Evolutionary conservation across 768 basidiomycete genomes (phyloP), one percentile per base, ranked within the genome.

Genomic region (Crassisporium funariophilum): DNA sequence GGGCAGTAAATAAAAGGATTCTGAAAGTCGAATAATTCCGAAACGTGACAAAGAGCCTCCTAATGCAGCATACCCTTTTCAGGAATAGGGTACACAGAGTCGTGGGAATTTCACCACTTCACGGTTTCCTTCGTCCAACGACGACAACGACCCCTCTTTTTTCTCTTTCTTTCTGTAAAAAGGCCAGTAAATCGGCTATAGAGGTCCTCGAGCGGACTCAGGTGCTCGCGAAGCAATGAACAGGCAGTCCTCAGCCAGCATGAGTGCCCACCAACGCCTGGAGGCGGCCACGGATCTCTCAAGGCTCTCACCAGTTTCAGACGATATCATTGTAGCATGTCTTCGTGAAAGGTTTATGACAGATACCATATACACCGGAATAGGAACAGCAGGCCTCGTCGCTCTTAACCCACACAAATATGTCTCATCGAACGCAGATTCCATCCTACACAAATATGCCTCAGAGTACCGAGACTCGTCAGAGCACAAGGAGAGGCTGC

Each of bases 351-450:
- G 91, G 12, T 93, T 93, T 69, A 84, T 91, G 79, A 70, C 82
- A 2, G 91, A 93, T 72, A 77, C 71, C 54, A 84, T 91, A 56
- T 93, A 93, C 71, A 91, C 91, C 37, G 71, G 57, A 56, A 60
- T 92, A 53, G 86, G 89, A 39, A 71, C 86, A 4, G 83, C 83
- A 21, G 76, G 77, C 6, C 72, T 97, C 55, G 84, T 98, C 52
- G 88, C 88, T 22, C 75, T 98, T 57, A 98, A 98, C 67, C 94
- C 95, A 0, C 89, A 95, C 75, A 94, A 95, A 66, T 93, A 91
- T 56, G 78, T 95, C 34, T 53, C 85, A 13, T 81, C 82, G 44
- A 95, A 91, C 58, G 82, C 88, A 53, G 95, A 98, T 70, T 81
- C 87, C 0, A 69, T 89, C 23, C 71, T 98, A 22, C 81, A 90